Base-by-base conservation (phyloP, 768 basidiomycete genomes). In the Xerocomellus dryophilus region DNA sequence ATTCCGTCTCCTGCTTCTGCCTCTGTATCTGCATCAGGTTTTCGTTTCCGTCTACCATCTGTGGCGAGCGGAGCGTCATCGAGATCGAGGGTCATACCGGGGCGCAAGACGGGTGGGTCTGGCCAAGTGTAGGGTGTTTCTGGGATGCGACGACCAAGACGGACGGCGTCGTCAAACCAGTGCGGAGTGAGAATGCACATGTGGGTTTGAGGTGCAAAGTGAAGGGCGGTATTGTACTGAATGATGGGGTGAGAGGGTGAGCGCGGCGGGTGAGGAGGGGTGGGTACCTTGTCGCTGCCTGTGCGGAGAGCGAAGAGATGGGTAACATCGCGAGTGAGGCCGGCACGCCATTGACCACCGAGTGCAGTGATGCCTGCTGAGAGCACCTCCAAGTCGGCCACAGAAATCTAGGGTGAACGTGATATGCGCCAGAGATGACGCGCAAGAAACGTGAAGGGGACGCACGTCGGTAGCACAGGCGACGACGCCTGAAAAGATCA, bases 141-240 rank as follows among this genome's bases (percentile, higher is more conserved):
- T 1, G 79, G 75, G 9, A 89, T 68, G 8, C 71, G 71, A 12
- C 78, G 68, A 5, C 82, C 83, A 14, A 90, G 73, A 14, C 81
- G 76, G 21, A 88, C 77, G 3, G 79, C 78, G 59, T 93, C 91
- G 61, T 94, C 90, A 55, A 94, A 94, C 93, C 94, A 97, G 58
- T 94, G 90, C 0, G 93, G 94, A 0, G 93, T 78, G n/a, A 97
- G 64, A 10, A 93, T 74, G 46, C 78, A 81, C 62, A 94, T 80
- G 9, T 75, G 71, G 0, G 83, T 84, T 44, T 78, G 72, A 4
- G 79, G 68, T 47, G 82, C 78, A 67, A 80, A 84, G 58, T 86
- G 81, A 58, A 86, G 72, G 29, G 79, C 77, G 3, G 73, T 76
- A 31, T 73, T 66, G 62, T 78, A 79, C 65, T 78, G 31, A 20